Evolutionary conservation across 768 basidiomycete genomes (phyloP), one percentile per base, ranked within the genome.

Genomic region (Tulasnella sp.): DNA sequence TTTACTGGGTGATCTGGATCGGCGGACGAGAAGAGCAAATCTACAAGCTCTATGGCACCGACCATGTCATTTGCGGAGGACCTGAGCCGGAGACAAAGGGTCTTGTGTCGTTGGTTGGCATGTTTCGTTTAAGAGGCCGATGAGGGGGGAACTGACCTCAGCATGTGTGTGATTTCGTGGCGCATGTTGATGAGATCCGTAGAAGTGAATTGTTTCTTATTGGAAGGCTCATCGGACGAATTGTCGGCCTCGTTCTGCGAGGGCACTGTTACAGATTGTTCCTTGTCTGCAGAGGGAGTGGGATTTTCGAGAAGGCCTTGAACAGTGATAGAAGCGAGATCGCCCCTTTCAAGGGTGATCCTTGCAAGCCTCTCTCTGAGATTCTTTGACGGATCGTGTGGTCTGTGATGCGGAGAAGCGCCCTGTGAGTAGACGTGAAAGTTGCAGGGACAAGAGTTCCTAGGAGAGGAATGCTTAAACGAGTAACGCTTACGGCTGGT

Each of bases 111-210:
- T n/a, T n/a, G n/a, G n/a, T 15, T 15, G 31, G 15, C 25, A 53
- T 39, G 24, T 12, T 13, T 24, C 15, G 13, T 12, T 32, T 24
- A 12, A 46, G 7, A 33, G 25, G 10, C 34, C 31, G 53, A 19
- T 8, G 27, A 32, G 24, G n/a, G n/a, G 39, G 37, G 9, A 39
- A 73, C 86, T 63, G 64, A 88, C 86, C 74, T 76, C 42, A 90
- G 69, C 53, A 83, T 81, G 8, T 78, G 78, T 22, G 79, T 48
- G 12, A 88, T 73, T 53, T 84, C 81, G 58, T 69, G 68, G 47
- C 83, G 75, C 83, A 90, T 80, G 57, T 78, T 77, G 53, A 69
- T 67, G 25, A 89, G 62, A 52, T 87, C 83, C 53, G 87, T 83
- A 9, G 75, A 70, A 0, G 79, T 78, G 81, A 87, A 87, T 24